Base-by-base conservation (phyloP, 2,329 filamentous ascomycete genomes). In the Neopestalotiopsis clavispora region DNA sequence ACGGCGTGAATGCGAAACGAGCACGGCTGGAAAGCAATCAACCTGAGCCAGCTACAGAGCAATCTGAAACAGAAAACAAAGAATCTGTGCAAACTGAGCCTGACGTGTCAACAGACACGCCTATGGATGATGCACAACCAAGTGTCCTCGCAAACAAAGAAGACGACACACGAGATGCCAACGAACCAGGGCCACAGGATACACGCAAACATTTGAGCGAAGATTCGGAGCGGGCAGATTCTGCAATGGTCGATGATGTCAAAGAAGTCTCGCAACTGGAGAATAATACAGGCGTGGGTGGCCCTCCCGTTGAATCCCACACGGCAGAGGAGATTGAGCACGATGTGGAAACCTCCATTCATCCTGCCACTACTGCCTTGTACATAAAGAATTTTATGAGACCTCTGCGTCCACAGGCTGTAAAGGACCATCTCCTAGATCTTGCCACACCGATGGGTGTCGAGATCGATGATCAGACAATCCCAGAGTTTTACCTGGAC, bases 371-470 rank as follows among this genome's bases (percentile, higher is more conserved):
- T 3, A 82, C 89, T 40, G 91, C 93, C 17, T 84, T 98, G 61
- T 98, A 98, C 81, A 96, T 98, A 74, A 91, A 91, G 78, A 92
- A 97, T 75, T 89, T 98, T 67, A 95, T 97, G 89, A 91, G 95
- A 61, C 95, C 96, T 10, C 84, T 98, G 28, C 92, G 94, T 69
- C 87, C 90, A 0, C 82, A 84, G 32, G 84, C 85, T 20, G 87
- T 98, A 1, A 89, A 88, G 74, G 85, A 87, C 1, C 90, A 98
- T 76, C 85, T 98, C 4, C 78, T 88, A 58, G 82, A 87, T 6
- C 86, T 98, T 56, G 93, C 94, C 1, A 85, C 90, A 3, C 84
- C 90, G 0, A 83, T 87, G 1, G 82, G 82, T 32, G 78, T 82
- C 23, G 79, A 85, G 2, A 79, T 84, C 1, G 84, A 90, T 64